These are phyloP conservation scores for Voacanga thouarsii DNA, from an alignment of 257 asterid species.

Conservation along the genomic window DNA sequence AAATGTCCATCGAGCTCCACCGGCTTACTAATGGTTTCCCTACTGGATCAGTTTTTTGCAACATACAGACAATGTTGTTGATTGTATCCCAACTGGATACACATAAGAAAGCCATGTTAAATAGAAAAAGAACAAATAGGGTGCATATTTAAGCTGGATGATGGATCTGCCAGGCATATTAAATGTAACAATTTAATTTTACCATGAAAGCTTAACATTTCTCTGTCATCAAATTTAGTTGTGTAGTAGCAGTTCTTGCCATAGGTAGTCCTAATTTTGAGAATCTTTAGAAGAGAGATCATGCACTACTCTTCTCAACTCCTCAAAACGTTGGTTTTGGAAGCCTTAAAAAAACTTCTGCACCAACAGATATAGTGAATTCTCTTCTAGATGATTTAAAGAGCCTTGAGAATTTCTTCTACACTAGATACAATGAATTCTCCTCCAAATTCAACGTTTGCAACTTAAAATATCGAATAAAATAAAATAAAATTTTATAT, in stretches of 20 bases:
- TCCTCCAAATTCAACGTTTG: no score
- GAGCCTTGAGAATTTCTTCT: no score
- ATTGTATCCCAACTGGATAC: constrained; percentile 4
- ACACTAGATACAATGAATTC: no score
- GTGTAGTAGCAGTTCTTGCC: constrained; percentile 18
- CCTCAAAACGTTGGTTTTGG: constrained; percentile 29
- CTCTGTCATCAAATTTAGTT: constrained; percentile 31
- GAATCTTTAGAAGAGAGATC: constrained; percentile 33
- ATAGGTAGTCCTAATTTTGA: constrained; percentile 45
- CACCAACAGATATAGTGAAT: no score
- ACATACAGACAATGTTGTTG: constrained; percentile 6
- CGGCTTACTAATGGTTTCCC: constrained; percentile 21
- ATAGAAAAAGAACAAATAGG: background rate
- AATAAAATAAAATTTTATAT: no score
- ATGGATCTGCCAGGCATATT: background rate
- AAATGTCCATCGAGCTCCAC: constrained; percentile 6
- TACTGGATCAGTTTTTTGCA: constrained; percentile 28
- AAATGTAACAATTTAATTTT: no score
- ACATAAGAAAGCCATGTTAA: background rate
- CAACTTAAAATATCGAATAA: no score
- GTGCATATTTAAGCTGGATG: background rate
- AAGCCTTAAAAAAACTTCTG: no score
- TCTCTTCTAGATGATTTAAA: no score
- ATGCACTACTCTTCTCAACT: constrained; percentile 28
- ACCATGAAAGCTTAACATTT: constrained; percentile 33